Base-by-base conservation (phyloP, 768 basidiomycete genomes). In the Astraeus odoratus region DNA sequence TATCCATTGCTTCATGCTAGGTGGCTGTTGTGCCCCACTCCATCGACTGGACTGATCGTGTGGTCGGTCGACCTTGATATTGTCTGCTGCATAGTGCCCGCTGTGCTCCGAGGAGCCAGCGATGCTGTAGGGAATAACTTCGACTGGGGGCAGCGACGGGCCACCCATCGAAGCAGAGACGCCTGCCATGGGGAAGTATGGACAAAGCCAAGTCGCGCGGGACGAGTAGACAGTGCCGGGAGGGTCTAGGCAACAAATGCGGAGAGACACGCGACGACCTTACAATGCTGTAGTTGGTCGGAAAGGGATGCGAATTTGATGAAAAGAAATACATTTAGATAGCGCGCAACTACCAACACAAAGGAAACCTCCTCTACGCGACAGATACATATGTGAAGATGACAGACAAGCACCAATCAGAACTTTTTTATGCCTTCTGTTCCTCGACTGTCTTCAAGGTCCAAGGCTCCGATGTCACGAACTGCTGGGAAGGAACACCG, bases 401-500 rank as follows among this genome's bases (percentile, higher is more conserved):
- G n/a, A 7, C 33, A 34, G 33, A 16, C 34, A 13, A 8, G 19
- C 34, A 35, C 3, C 8, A 35, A n/a, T 16, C 19, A 23, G 22
- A 10, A 18, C 34, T 26, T 20, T 19, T 12, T 47, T 33, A 49
- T 22, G 48, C 36, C 12, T 24, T 47, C 45, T 49, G 48, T 0
- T 49, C 48, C 1, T 49, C 48, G 23, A 49, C 27, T n/a, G 48
- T 49, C 31, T 49, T 36, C 76, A 96, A 61, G 51, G 66, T 63
- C 91, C 90, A 95, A 12, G 81, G 79, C 56, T 93, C 86, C 19
- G 78, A 58, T 24, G 77, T 50, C 39, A 72, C 78, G 57, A 83
- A 90, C 66, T 98, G 95, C 47, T 77, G 60, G 12, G 72, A 65
- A 35, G 95, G 95, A 8, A 98, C 91, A 53, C 95, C 95, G 43